Evolutionary conservation across 192 early-diverging fungal species (phyloP), one percentile per base, ranked within the genome.

Genomic region (Hyaloraphidium curvatum): DNA sequence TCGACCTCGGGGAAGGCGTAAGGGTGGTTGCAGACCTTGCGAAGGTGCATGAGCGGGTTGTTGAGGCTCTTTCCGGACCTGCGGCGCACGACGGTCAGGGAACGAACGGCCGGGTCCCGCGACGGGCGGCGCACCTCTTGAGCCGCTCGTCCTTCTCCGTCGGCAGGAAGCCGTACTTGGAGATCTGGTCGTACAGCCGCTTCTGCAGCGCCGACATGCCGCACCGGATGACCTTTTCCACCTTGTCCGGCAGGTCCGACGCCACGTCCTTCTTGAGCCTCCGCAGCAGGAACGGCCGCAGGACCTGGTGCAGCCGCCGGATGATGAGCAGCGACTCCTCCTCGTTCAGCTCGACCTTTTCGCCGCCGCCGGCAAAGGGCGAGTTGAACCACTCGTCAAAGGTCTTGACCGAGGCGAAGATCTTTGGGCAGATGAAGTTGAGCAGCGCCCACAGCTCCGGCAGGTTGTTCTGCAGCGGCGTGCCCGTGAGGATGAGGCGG

Each of bases 321-420:
- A 98, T 98, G 56, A 98, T 82, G 58, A 98, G 75, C 29, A 98
- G 73, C 39, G 81, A 75, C 68, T 98, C 94, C 82, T 98, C 94
- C 79, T 98, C 94, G 70, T 86, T 98, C n/a, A 98, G 75, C 51
- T 79, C 87, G 39, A 91, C 83, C 41, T 80, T 82, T 52, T 89
- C 87, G 53, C 91, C 80, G 25, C 82, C 82, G 35, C 51, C 58
- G n/a, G 81, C 71, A 59, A 98, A 95, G 7, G 91, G 91, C 13
- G 91, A 85, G 60, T 88, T 93, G 77, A 98, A 98, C 92, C 91
- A 98, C 59, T 98, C 92, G 61, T 96, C 94, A 70, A 98, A 98
- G 33, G 80, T 85, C 62, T 94, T 85, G 0, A 86, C 86, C 57
- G 85, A 89, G 61, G 92, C 87, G 67, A 98, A 98, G 37, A 98